Evolutionary conservation across 441 rosid species (phyloP).

Genomic region (Viola pubescens): DNA sequence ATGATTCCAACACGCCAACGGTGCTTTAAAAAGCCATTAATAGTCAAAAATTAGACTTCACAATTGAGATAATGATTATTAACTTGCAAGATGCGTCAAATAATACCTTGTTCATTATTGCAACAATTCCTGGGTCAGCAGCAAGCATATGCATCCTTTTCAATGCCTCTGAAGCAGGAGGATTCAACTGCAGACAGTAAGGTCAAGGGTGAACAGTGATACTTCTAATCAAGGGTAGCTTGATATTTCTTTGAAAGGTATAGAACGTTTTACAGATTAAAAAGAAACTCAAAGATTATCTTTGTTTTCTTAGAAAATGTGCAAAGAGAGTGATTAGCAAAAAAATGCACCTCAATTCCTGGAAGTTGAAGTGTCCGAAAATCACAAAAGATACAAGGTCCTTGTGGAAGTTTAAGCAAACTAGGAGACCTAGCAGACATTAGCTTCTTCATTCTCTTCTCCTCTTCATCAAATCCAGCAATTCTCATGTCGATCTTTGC

Average conservation of each 20-base stretch:
- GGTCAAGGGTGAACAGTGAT: conserved; percentile 4
- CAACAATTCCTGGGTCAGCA: conserved; percentile 88
- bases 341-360: conserved; percentile 50
- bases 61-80: conserved; percentile 8
- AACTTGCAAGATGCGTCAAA: conserved; percentile 2
- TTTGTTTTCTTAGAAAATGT: not conserved
- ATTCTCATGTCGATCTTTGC: conserved; percentile 56
- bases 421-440: conserved; percentile 22
- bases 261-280: too few species aligned
- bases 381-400: conserved; percentile 65
- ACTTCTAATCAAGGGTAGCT: not conserved
- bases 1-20: conserved; percentile 78
- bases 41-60: conserved; percentile 13
- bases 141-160: conserved; percentile 96
- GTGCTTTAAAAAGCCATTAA: conserved; percentile 43
- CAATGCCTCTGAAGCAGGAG: conserved; percentile 79
- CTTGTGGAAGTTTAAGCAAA: conserved; percentile 61
- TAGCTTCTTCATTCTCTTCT: conserved; percentile 57
- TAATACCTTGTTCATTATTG: conserved; percentile 82
- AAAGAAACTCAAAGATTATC: not conserved
- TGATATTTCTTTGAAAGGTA: not conserved
- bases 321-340: not conserved
- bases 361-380: conserved; percentile 78
- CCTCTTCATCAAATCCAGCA: conserved; percentile 91
- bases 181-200: conserved; percentile 48